A percentile compares a stretch with the other conserved stretches of the same genome.
These are phyloP conservation scores for Kazachstania sp. DNA, from an alignment of 1,139 yeast genomes.

Conservation along the genomic window DNA sequence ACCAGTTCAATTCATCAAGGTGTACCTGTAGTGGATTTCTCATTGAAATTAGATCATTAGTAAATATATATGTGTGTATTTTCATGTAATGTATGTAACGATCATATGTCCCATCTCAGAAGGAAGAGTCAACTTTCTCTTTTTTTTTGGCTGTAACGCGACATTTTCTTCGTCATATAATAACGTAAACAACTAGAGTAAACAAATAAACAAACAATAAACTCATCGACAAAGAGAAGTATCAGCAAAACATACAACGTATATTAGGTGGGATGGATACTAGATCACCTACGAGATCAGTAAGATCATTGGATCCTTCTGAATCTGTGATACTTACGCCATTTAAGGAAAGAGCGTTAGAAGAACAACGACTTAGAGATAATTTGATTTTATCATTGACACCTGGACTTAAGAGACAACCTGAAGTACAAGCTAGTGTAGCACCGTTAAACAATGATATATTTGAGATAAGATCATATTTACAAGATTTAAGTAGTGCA, in stretches of 20 bases:
- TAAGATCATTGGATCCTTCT: constrained; percentile 3
- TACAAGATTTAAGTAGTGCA: constrained; percentile 22
- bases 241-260: background rate
- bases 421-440: constrained; percentile 9
- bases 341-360: constrained; percentile 19
- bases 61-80: background rate
- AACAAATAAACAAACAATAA: background rate
- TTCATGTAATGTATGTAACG: background rate
- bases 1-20: constrained; percentile 96
- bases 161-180: background rate
- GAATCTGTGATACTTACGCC: constrained; percentile 16
- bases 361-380: constrained; percentile 17
- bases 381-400: constrained; percentile 16
- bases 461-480: constrained; percentile 12
- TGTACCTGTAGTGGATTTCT: constrained; percentile 67
- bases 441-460: constrained; percentile 13
- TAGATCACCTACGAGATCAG: constrained; percentile 8
- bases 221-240: background rate
- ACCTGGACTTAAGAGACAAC: constrained; percentile 16
- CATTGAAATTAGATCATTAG: constrained; percentile 58
- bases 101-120: too few relatives aligned
- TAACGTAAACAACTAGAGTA: background rate
- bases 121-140: background rate
- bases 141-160: background rate
- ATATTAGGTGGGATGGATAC: background rate